These are phyloP conservation scores for Tirmania nivea DNA, from an alignment of 495 filamentous ascomycete species.

Conservation along the genomic window DNA sequence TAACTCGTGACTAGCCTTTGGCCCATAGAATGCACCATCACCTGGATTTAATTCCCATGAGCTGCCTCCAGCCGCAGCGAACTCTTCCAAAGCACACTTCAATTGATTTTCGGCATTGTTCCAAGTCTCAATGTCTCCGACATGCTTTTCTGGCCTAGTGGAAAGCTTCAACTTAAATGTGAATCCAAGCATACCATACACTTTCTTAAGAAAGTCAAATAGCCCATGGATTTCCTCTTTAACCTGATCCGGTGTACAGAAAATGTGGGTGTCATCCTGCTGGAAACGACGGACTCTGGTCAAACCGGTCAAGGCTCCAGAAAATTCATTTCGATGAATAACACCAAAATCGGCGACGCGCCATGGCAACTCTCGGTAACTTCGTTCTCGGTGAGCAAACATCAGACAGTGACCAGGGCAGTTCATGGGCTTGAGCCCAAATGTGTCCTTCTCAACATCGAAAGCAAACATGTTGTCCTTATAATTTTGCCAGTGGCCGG, in stretches of 20 bases:
- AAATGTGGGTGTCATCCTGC: conserved; percentile 91
- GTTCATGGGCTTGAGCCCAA: conserved; percentile 91
- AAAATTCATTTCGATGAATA: conserved; percentile 83
- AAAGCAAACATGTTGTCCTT: conserved; percentile 92
- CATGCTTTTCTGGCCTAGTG: conserved; percentile 61
- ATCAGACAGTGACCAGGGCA: conserved; percentile 74
- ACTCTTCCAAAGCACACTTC: conserved; percentile 53
- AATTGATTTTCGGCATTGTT: conserved; percentile 62
- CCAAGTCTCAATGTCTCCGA: conserved; percentile 77
- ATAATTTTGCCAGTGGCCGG: conserved; percentile 90
- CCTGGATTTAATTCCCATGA: conserved; percentile 79
- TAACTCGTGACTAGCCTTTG: conserved; percentile 23
- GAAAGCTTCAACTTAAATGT: conserved; percentile 92
- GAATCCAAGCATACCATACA: conserved; percentile 83
- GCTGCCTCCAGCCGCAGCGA: conserved; percentile 36
- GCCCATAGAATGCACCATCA: conserved; percentile 94
- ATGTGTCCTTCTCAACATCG: conserved; percentile 72
- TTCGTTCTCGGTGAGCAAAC: conserved; percentile 55
- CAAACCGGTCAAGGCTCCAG: conserved; percentile 70
- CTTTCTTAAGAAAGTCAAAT: conserved; percentile 64
- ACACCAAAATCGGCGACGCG: conserved; percentile 89
- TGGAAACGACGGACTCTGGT: conserved; percentile 83
- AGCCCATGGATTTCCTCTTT: conserved; percentile 60
- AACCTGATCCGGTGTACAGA: conserved; percentile 58
- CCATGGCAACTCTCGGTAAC: conserved; percentile 72